A percentile compares a stretch with the other conserved stretches of the same genome.
phyloP scores from a whole-genome alignment of 1,284 basidiomycete species.

The Mycena sp. region DNA sequence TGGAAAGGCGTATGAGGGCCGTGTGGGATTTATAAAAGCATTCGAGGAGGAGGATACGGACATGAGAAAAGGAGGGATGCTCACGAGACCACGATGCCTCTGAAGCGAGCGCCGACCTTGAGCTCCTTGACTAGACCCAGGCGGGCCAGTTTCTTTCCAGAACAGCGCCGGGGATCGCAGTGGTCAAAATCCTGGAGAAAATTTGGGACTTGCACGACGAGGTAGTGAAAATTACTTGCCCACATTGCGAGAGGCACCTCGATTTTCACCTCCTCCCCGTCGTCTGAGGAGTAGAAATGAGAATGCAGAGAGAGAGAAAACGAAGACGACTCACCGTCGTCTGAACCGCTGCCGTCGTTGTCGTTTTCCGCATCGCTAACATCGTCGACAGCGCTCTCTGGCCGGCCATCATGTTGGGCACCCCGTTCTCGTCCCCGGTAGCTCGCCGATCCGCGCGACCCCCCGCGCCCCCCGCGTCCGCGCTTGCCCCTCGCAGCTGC shows the following conservation, averaged over 20 bases:
- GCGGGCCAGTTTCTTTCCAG: constrained; percentile 92
- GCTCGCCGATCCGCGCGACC: constrained; percentile 29
- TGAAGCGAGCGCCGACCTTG: constrained; percentile 86
- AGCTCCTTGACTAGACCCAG: constrained; percentile 89
- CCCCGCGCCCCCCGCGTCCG: constrained; percentile 37
- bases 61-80: constrained; percentile 43
- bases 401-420: constrained; percentile 44
- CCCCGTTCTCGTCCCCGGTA: constrained; percentile 37
- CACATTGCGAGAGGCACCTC: constrained; percentile 88
- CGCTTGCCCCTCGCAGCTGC: constrained; percentile 36
- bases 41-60: constrained; percentile 3
- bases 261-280: constrained; percentile 46
- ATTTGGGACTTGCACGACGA: not conserved
- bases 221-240: constrained; percentile 57
- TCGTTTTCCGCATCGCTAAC: constrained; percentile 41
- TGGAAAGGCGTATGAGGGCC: constrained; percentile 43
- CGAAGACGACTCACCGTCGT: constrained; percentile 33
- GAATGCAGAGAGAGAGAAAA: not conserved
- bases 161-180: constrained; percentile 95
- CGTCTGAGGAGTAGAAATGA: constrained; percentile 1
- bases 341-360: constrained; percentile 35
- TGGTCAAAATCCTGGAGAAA: constrained; percentile 89
- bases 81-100: constrained; percentile 94
- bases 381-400: constrained; percentile 62
- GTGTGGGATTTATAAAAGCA: too few species aligned